phyloP scores from a whole-genome alignment of 2,329 filamentous ascomycete genomes.

The Lecanosticta acicola region DNA sequence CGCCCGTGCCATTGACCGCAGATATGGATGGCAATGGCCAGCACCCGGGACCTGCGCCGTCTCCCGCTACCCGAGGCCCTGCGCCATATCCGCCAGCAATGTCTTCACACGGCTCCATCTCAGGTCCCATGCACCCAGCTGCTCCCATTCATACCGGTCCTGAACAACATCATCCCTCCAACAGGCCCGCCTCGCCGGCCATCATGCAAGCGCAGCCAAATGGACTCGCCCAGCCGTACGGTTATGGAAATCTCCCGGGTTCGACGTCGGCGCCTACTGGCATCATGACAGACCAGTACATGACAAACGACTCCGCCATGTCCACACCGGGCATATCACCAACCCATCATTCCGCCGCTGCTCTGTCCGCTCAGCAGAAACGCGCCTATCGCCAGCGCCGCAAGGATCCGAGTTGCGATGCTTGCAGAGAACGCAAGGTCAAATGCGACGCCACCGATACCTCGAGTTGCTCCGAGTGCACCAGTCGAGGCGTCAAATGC shows the following conservation, averaged over 20 bases:
- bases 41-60: slow-evolving; percentile 1
- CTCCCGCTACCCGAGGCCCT: not conserved
- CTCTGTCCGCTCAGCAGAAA: slow-evolving; percentile 67
- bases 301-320: slow-evolving; percentile 22
- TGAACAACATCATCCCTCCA: slow-evolving; percentile 11
- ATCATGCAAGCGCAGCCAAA: slow-evolving; percentile 20
- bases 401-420: slow-evolving; percentile 96
- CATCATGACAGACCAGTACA: slow-evolving; percentile 27
- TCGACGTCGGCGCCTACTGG: slow-evolving; percentile 14
- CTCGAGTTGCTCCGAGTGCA: slow-evolving; percentile 93
- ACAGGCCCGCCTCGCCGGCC: slow-evolving; percentile 16
- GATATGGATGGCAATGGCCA: slow-evolving; percentile 6
- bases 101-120: slow-evolving; percentile 4
- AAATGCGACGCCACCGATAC: slow-evolving; percentile 96
- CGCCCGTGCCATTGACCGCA: not conserved
- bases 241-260: slow-evolving; percentile 14
- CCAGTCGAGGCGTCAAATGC: slow-evolving; percentile 91
- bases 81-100: slow-evolving; percentile 4
- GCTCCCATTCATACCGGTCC: not conserved
- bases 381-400: slow-evolving; percentile 88
- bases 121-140: not conserved
- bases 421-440: slow-evolving; percentile 77
- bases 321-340: slow-evolving; percentile 29
- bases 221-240: slow-evolving; percentile 20
- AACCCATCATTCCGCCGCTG: slow-evolving; percentile 38